Evolutionary conservation across 164 flowering plant genomes (phyloP), one percentile per base, ranked within the genome.

Genomic region (Litsea cubeba): DNA sequence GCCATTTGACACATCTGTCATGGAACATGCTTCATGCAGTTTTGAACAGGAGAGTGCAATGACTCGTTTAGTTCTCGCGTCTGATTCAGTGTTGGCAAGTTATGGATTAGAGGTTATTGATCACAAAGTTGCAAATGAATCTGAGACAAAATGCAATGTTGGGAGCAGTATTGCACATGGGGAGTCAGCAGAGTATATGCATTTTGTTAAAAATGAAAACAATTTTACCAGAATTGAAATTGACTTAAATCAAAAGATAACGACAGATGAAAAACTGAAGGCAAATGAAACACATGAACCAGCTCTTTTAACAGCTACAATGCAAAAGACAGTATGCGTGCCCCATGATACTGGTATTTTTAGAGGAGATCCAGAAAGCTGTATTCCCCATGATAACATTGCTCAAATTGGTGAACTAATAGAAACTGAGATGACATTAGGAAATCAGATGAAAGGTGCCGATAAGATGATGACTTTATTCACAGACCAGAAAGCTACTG

Each of bases 401-500:
- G 32, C 67, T 57, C 71, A 70, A 69, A 51, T 28, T 63, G 70
- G 30, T 25, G 70, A 32, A 30, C 24, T 15, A 15, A 18, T 30
- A 3, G 11, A 35, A 75, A 40, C 24, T 50, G 57, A 10, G 20
- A 25, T 18, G 50, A 62, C 60, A 70, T 25, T 26, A n/a, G 23
- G 15, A 40, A 26, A 32, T 64, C 14, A 50, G 51, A 23, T 62
- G 46, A 68, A 66, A 30, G 40, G 50, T 32, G 30, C 57, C 18
- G 65, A 77, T 57, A 58, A 2, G 28, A 23, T 54, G 69, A 28
- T 10, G 22, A 71, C 54, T 35, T 54, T 63, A 62, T 17, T 40
- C 51, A 81, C 23, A 69, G 75, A 74, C 46, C 63, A 64, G 57
- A 62, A 14, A 69, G 62, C 63, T 49, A 70, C 54, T 28, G 64